Percentiles rank a stretch among this genome's conserved stretches.
Evolutionary conservation across 169 alveolate genomes (phyloP).

Genomic region (Babesia microti): DNA sequence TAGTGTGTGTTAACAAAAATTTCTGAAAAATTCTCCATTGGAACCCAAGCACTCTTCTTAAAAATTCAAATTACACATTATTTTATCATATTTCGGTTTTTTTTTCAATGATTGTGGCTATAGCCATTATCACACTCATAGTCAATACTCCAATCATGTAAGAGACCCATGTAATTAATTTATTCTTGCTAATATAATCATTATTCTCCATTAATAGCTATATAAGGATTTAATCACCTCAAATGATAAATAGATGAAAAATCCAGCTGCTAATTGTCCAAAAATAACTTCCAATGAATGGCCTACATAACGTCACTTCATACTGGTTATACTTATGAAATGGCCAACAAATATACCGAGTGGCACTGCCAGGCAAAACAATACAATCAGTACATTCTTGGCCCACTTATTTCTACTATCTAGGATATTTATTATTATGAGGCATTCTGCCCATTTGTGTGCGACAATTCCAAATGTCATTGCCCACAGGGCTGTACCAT

Average conservation of each 20-base stretch:
- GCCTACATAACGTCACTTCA: too few species aligned
- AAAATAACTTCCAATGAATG: slow-evolving; percentile 7
- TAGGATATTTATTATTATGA: slow-evolving; percentile 20
- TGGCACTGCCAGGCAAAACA: slow-evolving; percentile 36
- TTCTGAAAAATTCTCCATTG: too few species aligned
- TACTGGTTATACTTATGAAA: neutral
- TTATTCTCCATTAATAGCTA: slow-evolving; percentile 25
- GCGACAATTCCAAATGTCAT: slow-evolving; percentile 47
- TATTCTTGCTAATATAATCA: slow-evolving; percentile 3
- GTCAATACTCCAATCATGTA: slow-evolving; percentile 22
- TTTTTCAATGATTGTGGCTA: slow-evolving; percentile 23
- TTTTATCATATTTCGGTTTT: too few species aligned
- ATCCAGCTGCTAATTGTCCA: slow-evolving; percentile 40
- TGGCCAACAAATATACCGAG: slow-evolving; percentile 32
- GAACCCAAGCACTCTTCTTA: too few species aligned
- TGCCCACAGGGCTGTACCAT: slow-evolving; percentile 30
- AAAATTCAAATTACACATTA: too few species aligned
- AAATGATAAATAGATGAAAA: slow-evolving; percentile 41
- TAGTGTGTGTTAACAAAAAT: too few species aligned
- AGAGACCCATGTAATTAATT: slow-evolving; percentile 24
- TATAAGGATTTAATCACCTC: too few species aligned
- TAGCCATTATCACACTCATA: slow-evolving; percentile 23
- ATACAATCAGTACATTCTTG: slow-evolving; percentile 10
- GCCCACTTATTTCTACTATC: slow-evolving; percentile 14
- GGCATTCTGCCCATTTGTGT: slow-evolving; percentile 52